Evolutionary conservation across 257 asterid genomes (phyloP), one percentile per base, ranked within the genome.

Genomic region (Galeopsis tetrahit): DNA sequence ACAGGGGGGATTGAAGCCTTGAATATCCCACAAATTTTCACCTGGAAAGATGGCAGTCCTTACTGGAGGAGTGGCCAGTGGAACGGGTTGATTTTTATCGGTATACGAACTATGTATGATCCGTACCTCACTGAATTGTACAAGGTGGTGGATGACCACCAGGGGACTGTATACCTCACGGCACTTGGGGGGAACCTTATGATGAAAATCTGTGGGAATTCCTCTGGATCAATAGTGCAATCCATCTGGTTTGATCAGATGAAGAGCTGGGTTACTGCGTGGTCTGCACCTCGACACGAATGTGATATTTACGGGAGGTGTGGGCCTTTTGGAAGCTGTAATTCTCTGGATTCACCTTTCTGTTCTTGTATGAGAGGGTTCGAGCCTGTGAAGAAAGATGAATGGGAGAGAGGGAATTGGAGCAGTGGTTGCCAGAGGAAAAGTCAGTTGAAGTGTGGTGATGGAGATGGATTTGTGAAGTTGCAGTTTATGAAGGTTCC

Each of bases 391-490:
- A 14, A 61, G 0, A 14, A 6, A 17, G 48, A 34, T 0, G 66
- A 61, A 7, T 61, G 66, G 66, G 31, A 36, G 32, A 36, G 32
- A 2, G 66, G 66, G 66, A 61, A 61, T 7, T 61, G 66, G 66
- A 61, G 46, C 7, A n/a, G 66, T 14, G 66, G 66, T 2, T 61
- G 66, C 39, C 4, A 3, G 13, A 61, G 66, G 66, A 36, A 17
- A 4, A 61, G 1, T 3, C 31, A 6, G 0, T 36, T 61, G 66
- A 33, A 36, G 48, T 61, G 66, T 34, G 4, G 6, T 5, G 28
- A 21, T 21, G 28, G 65, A 10, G 66, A 61, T 36, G 32, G 48
- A 14, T 61, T 61, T 61, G 1, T 36, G 0, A 35, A 31, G 46
- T 0, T 61, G 44, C 28, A 2, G 11, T 34, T n/a, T 5, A 36